Conservation (phyloP, 176 grass and related monocot species). For the Rhipidocladum racemiflorum region DNA sequence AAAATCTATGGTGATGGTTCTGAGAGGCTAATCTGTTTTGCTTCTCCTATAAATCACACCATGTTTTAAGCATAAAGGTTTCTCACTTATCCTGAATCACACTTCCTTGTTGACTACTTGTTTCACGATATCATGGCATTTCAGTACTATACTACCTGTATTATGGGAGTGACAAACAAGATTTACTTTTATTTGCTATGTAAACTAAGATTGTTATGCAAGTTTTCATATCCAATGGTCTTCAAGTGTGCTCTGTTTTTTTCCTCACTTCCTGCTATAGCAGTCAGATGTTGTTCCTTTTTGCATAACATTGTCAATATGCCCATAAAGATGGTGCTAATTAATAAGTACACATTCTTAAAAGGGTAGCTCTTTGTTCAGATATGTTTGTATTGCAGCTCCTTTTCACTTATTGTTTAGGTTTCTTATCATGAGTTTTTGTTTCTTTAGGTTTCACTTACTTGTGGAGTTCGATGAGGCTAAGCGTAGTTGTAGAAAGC, state of each 20-base stretch:
- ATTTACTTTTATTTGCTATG: background rate
- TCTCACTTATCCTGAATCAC: background rate
- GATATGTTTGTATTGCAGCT: background rate
- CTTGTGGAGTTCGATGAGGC: constrained; percentile 85
- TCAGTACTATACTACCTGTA: background rate
- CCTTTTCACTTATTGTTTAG: background rate
- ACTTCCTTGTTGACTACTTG: background rate
- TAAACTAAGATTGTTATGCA: background rate
- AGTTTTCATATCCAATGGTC: background rate
- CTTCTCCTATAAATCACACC: background rate
- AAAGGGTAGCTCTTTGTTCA: background rate
- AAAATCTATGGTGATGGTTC: constrained; percentile 2
- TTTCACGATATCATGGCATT: background rate
- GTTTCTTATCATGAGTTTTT: constrained; percentile 18
- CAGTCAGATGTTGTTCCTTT: background rate
- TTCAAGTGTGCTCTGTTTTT: background rate
- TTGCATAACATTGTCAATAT: background rate
- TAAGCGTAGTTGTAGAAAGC: constrained; percentile 93
- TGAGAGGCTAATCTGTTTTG: background rate
- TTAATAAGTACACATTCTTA: constrained; percentile 7
- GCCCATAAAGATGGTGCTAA: background rate
- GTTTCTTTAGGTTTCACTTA: constrained; percentile 70
- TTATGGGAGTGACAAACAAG: background rate
- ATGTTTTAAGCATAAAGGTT: constrained; percentile 11
- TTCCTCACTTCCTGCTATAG: background rate